Conservation (phyloP, 2,329 filamentous ascomycete species). For the Curvularia lunata region DNA sequence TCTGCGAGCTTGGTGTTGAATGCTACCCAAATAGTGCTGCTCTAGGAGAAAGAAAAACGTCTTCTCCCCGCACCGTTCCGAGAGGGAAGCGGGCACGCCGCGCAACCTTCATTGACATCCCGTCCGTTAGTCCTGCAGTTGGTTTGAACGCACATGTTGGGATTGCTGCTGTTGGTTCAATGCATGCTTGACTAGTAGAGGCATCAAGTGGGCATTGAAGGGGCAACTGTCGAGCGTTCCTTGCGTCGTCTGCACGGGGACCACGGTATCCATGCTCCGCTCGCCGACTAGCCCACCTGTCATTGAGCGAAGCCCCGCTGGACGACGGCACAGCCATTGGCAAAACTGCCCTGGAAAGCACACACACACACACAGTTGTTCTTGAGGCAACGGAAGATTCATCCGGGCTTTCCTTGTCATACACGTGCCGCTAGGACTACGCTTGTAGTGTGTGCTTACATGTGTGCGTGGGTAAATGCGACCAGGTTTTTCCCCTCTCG, state of each 20-base stretch:
- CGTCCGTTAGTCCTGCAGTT: constrained; percentile 1
- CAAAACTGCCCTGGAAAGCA: background rate
- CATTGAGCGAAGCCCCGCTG: background rate
- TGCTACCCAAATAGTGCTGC: background rate
- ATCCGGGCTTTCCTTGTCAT: background rate
- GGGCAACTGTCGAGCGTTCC: constrained; percentile 6
- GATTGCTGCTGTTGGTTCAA: background rate
- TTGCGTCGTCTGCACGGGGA: constrained; percentile 3
- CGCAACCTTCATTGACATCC: background rate
- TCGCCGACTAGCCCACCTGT: constrained; percentile 2
- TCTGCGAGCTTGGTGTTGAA: background rate
- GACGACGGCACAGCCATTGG: background rate
- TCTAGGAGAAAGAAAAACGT: background rate
- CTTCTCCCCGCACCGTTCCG: constrained; percentile 12
- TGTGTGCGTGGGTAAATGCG: background rate
- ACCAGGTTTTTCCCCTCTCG: background rate
- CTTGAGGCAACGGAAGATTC: background rate
- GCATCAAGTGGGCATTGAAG: background rate
- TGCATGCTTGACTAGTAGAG: background rate
- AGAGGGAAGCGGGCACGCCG: constrained; percentile 3
- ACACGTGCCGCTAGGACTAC: background rate
- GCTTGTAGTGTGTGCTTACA: background rate
- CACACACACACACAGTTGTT: background rate
- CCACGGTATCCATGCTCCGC: constrained; percentile 11
- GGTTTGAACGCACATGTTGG: background rate